Base-by-base conservation (phyloP, 352 stramenopile genomes). In the Phytopythium sindhum region DNA sequence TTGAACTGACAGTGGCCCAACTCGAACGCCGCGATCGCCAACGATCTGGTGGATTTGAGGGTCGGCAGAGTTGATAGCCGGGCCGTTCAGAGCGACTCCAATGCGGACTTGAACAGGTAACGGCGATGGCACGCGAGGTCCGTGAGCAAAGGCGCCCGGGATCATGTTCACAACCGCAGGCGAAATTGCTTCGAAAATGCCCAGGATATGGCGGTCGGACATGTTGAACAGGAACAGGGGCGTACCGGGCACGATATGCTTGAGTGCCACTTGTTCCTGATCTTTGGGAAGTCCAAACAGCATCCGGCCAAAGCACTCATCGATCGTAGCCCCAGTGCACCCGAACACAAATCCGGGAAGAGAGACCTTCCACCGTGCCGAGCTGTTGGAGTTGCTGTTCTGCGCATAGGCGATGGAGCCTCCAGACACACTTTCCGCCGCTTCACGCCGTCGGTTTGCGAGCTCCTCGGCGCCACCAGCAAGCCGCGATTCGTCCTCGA, bases 201-300 rank as follows among this genome's bases (percentile, higher is more conserved):
- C 89, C 24, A 96, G 71, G 21, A 96, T 48, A 39, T 95, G 86
- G n/a, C 80, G 78, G 58, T 95, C 87, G 41, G 86, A 88, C 65
- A 93, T 75, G 67, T 96, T 95, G 39, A 96, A 69, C 41, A 96
- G 64, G 57, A 95, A 96, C 26, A 96, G 61, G n/a, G 87, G 84
- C 19, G 82, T 91, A 21, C 89, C 89, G 1, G 82, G 84, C n/a
- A 67, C 66, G 15, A 96, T 73, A 26, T 91, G 72, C 51, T 90
- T 77, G 47, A 71, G 66, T 6, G 85, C 84, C 15, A 89, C 39
- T 12, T 71, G 51, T 33, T 96, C 88, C 9, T 93, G 81, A n/a
- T 95, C 86, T 24, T 80, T 81, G 1, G 73, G 64, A 0, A 95
- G 58, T 11, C 87, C 89, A 67, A 96, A 92, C 0, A 96, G 58